Evolutionary conservation across 139 green algal species (phyloP).

Genomic region (Raphidocelis subcapitata): DNA sequence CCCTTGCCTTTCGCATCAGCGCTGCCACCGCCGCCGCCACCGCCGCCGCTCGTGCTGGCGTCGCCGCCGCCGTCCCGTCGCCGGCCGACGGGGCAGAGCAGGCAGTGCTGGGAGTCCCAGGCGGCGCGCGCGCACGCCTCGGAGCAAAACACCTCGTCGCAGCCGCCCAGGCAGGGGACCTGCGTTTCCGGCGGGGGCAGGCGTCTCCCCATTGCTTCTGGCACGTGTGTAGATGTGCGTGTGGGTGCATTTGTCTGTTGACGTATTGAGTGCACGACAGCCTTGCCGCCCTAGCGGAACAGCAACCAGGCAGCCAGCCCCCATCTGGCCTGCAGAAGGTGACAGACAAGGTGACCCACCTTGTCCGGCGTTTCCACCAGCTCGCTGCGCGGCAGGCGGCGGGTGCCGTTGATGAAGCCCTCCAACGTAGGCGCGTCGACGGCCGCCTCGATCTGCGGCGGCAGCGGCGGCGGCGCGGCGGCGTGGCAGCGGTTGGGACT

Average conservation of each 20-base stretch:
- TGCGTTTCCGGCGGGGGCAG: constrained; percentile 9
- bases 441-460: constrained; percentile 21
- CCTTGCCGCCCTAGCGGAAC: too few relatives aligned
- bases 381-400: constrained; percentile 15
- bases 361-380: constrained; percentile 9
- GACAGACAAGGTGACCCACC: too few relatives aligned
- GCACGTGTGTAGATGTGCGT: too few relatives aligned
- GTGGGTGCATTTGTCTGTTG: too few relatives aligned
- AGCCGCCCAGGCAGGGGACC: constrained; percentile 51
- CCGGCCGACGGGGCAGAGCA: constrained; percentile 49
- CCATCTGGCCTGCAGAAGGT: too few relatives aligned
- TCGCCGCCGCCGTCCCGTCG: neutral
- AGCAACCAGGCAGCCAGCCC: too few relatives aligned
- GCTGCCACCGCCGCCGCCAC: neutral
- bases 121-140: constrained; percentile 39
- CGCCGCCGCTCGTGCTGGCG: constrained; percentile 12
- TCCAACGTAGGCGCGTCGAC: constrained; percentile 19
- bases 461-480: neutral
- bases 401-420: constrained; percentile 10
- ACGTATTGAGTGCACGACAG: too few relatives aligned
- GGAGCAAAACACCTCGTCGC: constrained; percentile 54
- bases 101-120: constrained; percentile 56
- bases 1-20: neutral
- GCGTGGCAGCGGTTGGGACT: too few relatives aligned
- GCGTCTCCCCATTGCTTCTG: too few relatives aligned